These are phyloP conservation scores for Cenchrus americanus DNA, from an alignment of 176 grass and related monocot species.

Conservation along the genomic window DNA sequence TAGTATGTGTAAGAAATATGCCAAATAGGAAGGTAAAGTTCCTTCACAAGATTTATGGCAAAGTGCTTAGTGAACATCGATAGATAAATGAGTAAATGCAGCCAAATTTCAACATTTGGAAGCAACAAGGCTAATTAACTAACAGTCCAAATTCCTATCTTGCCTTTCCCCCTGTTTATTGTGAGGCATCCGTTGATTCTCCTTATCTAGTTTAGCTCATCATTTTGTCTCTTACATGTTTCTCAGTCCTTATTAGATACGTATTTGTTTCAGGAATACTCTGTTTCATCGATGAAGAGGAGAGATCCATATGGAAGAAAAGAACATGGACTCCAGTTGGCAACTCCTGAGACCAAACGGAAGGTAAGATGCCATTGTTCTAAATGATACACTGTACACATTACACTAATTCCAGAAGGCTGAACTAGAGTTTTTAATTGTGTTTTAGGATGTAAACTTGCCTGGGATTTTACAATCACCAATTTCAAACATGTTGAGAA, in stretches of 20 bases:
- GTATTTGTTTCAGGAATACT: slow-evolving; percentile 59
- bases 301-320: slow-evolving; percentile 76
- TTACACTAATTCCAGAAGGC: slow-evolving; percentile 20
- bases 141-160: slow-evolving; percentile 2
- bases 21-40: background rate
- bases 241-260: slow-evolving; percentile 27
- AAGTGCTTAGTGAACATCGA: slow-evolving; percentile 6
- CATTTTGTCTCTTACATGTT: slow-evolving; percentile 7
- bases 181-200: slow-evolving; percentile 21
- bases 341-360: slow-evolving; percentile 71
- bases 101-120: slow-evolving; percentile 27
- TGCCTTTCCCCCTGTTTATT: slow-evolving; percentile 6
- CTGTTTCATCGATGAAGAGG: slow-evolving; percentile 77
- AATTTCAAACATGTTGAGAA: slow-evolving; percentile 74
- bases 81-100: slow-evolving; percentile 25
- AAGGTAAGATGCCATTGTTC: slow-evolving; percentile 61
- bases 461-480: slow-evolving; percentile 74
- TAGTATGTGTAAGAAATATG: background rate
- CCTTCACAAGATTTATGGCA: background rate
- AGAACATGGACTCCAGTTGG: slow-evolving; percentile 65
- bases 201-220: slow-evolving; percentile 38
- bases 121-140: slow-evolving; percentile 28
- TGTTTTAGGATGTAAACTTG: slow-evolving; percentile 73
- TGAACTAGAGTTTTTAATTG: slow-evolving; percentile 36
- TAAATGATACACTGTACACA: background rate